Percentiles rank a stretch among this genome's conserved stretches.
Conservation (phyloP, 768 basidiomycete genomes). For the Psilocybe cubensis region DNA sequence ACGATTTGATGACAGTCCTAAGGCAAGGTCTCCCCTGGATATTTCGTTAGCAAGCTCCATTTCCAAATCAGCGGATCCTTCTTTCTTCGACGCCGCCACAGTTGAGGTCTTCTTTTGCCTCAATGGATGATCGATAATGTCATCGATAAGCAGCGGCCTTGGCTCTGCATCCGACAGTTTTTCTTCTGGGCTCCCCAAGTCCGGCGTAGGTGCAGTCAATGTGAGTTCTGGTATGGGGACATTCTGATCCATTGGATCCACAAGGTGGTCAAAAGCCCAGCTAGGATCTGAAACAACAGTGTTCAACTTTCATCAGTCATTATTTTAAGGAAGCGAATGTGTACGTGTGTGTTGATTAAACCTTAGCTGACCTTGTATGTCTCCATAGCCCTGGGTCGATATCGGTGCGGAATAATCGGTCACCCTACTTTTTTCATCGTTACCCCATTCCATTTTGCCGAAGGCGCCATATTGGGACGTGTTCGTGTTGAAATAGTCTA, state of each 20-base stretch:
- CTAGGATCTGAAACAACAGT: slow-evolving; percentile 10
- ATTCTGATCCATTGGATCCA: slow-evolving; percentile 9
- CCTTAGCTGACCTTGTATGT: slow-evolving; percentile 15
- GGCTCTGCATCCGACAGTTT: not conserved
- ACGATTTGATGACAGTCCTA: not conserved
- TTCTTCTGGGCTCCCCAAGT: slow-evolving; percentile 23
- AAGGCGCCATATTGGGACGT: slow-evolving; percentile 13
- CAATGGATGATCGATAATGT: not conserved
- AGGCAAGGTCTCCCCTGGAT: not conserved
- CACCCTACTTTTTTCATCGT: slow-evolving; percentile 7
- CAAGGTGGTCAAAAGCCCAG: slow-evolving; percentile 7
- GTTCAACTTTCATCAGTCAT: not conserved
- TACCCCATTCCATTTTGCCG: slow-evolving; percentile 9
- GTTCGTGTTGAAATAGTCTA: slow-evolving; percentile 17
- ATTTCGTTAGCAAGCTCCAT: not conserved
- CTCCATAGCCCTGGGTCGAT: slow-evolving; percentile 13
- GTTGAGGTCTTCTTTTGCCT: not conserved
- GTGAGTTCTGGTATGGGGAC: slow-evolving; percentile 31
- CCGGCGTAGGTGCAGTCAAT: slow-evolving; percentile 37
- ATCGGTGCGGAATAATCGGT: slow-evolving; percentile 6
- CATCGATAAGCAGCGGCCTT: slow-evolving; percentile 4
- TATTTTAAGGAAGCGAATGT: not conserved
- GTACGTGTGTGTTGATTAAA: not conserved
- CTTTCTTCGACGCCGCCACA: not conserved
- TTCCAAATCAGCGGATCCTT: not conserved